Evolutionary conservation across 441 rosid species (phyloP).

Genomic region (Populus hybrid): DNA sequence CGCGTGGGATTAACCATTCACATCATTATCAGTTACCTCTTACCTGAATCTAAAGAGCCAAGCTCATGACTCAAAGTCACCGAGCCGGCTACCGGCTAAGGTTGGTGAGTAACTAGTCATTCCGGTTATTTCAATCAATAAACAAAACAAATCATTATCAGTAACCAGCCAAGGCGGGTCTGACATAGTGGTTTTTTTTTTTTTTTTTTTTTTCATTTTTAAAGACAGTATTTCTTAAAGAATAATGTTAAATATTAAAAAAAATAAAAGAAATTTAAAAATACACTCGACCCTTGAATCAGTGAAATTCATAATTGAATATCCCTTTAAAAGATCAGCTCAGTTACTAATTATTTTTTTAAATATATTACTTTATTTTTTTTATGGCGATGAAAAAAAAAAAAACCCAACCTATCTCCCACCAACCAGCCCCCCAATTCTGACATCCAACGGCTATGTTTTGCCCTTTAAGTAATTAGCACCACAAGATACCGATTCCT

Average conservation of each 20-base stretch:
- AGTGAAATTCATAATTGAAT: no score
- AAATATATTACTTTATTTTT: no score
- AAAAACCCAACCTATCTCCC: constrained; percentile 1
- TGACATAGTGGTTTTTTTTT: neutral
- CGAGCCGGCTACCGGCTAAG: constrained; percentile 24
- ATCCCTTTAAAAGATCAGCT: no score
- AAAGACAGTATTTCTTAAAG: neutral
- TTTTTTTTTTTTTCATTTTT: no score
- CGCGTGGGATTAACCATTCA: neutral
- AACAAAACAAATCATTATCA: neutral
- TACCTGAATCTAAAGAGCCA: neutral
- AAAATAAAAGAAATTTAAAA: no score
- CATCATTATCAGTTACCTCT: neutral
- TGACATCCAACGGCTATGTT: constrained; percentile 39
- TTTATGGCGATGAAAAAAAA: no score
- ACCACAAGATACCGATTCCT: constrained; percentile 8
- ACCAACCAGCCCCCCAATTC: constrained; percentile 26
- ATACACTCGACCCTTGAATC: no score
- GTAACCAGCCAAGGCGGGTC: neutral
- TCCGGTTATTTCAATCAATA: constrained; percentile 13
- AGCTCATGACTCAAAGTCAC: constrained; percentile 11
- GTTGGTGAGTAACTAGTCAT: constrained; percentile 39
- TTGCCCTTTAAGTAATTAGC: neutral
- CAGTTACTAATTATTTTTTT: no score
- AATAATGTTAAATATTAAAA: no score